phyloP scores from a whole-genome alignment of 1,284 basidiomycete species.

The Meira nashicola region DNA sequence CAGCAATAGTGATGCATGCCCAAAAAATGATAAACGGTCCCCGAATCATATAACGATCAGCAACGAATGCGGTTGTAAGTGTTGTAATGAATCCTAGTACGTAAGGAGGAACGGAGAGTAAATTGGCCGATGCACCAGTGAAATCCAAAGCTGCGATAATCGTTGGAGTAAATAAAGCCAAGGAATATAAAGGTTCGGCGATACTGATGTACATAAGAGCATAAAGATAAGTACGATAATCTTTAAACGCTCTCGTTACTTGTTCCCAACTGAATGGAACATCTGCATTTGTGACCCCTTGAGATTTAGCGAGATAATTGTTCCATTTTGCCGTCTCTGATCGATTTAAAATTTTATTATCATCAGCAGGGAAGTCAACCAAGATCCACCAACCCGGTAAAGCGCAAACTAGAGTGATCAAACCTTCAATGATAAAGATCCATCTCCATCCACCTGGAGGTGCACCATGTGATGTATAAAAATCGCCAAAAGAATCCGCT shows the following conservation, averaged over 20 bases:
- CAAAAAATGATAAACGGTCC: conserved; percentile 56
- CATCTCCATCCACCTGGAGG: conserved; percentile 14
- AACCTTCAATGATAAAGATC: conserved; percentile 27
- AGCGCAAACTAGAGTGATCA: conserved; percentile 25
- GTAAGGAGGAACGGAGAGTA: conserved; percentile 53
- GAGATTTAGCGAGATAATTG: conserved; percentile 25
- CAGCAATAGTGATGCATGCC: conserved; percentile 51
- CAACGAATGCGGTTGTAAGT: conserved; percentile 53
- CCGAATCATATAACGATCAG: conserved; percentile 53
- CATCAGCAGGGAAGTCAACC: conserved; percentile 42
- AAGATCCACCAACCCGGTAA: conserved; percentile 35
- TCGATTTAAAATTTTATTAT: conserved; percentile 23
- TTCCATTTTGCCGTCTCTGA: conserved; percentile 34
- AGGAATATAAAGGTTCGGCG: conserved; percentile 39
- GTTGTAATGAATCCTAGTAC: conserved; percentile 57
- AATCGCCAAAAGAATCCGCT: background rate
- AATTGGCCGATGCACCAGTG: conserved; percentile 36
- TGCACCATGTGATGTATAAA: background rate
- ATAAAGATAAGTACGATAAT: conserved; percentile 34
- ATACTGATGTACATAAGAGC: conserved; percentile 35
- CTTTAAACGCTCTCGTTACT: conserved; percentile 21
- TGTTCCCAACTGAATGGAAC: conserved; percentile 35
- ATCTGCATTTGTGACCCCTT: conserved; percentile 41
- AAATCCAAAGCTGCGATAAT: conserved; percentile 43
- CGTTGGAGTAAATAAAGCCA: conserved; percentile 45